These are phyloP conservation scores for Gamsiella multidivaricata DNA, from an alignment of 192 early-diverging fungal genomes.

Conservation along the genomic window DNA sequence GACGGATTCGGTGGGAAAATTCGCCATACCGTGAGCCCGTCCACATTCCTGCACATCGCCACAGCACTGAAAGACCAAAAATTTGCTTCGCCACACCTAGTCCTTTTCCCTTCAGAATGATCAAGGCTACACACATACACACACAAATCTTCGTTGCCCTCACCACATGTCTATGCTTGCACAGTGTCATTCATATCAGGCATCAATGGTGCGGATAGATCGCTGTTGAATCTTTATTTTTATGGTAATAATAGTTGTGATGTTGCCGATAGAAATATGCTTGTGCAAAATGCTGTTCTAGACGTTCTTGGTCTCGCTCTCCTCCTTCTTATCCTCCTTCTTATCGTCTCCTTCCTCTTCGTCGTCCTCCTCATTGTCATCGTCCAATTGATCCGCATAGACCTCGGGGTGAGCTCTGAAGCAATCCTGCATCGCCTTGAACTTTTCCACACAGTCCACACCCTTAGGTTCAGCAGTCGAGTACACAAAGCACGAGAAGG, in stretches of 20 bases:
- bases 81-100: too few species aligned
- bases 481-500: slow-evolving; percentile 98
- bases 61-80: too few species aligned
- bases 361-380: slow-evolving; percentile 56
- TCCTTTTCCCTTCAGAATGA: too few species aligned
- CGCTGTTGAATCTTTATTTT: not conserved
- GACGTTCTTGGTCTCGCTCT: slow-evolving; percentile 16
- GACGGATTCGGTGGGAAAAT: too few species aligned
- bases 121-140: too few species aligned
- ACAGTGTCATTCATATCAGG: too few species aligned
- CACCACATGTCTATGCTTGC: too few species aligned
- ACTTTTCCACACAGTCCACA: slow-evolving; percentile 94
- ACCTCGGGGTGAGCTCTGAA: slow-evolving; percentile 92
- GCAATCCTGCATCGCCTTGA: slow-evolving; percentile 95
- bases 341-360: slow-evolving; percentile 54
- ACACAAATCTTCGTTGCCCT: too few species aligned
- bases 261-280: too few species aligned
- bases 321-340: slow-evolving; percentile 18
- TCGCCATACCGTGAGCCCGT: too few species aligned
- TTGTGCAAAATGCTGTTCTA: not conserved
- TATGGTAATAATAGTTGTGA: not conserved
- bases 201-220: too few species aligned
- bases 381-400: slow-evolving; percentile 72
- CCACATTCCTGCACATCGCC: too few species aligned
- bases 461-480: slow-evolving; percentile 95